Evolutionary conservation across 768 basidiomycete species (phyloP).

Genomic region (Rubroboletus pulcherrimus): DNA sequence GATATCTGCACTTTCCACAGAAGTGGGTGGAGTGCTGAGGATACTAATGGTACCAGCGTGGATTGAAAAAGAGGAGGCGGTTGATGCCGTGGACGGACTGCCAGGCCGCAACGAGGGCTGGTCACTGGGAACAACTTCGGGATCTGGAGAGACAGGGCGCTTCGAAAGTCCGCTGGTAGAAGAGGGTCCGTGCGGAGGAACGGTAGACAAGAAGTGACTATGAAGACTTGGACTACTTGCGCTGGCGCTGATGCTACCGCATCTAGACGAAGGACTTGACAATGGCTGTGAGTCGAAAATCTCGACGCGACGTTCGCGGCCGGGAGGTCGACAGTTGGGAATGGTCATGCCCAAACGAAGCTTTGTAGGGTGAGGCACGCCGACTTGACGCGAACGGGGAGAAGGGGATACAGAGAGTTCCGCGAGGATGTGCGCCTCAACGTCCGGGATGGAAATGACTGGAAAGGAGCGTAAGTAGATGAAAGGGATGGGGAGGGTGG

Average conservation of each 20-base stretch:
- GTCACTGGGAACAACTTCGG: constrained; percentile 1
- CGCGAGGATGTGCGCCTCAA: constrained; percentile 66
- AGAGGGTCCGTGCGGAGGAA: constrained; percentile 5
- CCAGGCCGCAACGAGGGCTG: constrained; percentile 30
- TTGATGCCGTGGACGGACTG: constrained; percentile 31
- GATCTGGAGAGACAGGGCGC: constrained; percentile 1
- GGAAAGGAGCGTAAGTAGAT: constrained; percentile 12
- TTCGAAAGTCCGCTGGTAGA: constrained; percentile 27
- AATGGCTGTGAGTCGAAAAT: constrained; percentile 83
- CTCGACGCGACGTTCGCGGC: constrained; percentile 62
- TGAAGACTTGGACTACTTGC: constrained; percentile 21
- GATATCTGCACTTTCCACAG: constrained; percentile 36
- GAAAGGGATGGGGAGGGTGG: constrained; percentile 23
- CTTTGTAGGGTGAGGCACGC: constrained; percentile 68
- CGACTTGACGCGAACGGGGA: constrained; percentile 77
- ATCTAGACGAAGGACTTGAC: constrained; percentile 45
- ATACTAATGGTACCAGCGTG: constrained; percentile 27
- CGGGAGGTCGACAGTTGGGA: constrained; percentile 46
- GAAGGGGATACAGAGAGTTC: constrained; percentile 66
- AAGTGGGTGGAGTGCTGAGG: constrained; percentile 57
- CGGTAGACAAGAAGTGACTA: constrained; percentile 12
- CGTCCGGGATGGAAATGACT: constrained; percentile 84
- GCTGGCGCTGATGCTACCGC: constrained; percentile 30
- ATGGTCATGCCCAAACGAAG: constrained; percentile 59
- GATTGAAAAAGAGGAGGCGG: constrained; percentile 48